These are phyloP conservation scores for Xylariales sp. DNA, from an alignment of 2,329 filamentous ascomycete species.

Conservation along the genomic window DNA sequence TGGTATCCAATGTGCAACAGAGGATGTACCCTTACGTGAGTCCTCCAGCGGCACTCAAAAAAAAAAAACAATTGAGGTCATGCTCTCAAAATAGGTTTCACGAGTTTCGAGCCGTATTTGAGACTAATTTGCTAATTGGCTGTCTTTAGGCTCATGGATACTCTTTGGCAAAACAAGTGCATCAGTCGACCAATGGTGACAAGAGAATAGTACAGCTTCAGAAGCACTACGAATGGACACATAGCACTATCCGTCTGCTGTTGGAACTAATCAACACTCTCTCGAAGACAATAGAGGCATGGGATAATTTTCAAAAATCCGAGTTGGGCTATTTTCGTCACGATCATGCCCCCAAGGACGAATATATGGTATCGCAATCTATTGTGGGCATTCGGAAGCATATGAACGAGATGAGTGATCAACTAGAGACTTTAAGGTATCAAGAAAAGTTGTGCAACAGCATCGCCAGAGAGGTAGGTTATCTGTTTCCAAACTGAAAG, in stretches of 20 bases:
- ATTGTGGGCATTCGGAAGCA: background rate
- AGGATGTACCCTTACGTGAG: slow-evolving; percentile 1
- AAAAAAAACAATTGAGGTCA: too few species aligned
- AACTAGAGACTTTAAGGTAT: background rate
- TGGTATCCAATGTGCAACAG: slow-evolving; percentile 7
- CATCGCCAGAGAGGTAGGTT: background rate
- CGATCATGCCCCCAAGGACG: background rate
- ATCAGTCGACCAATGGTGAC: background rate
- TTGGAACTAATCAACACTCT: background rate
- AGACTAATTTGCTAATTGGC: too few species aligned
- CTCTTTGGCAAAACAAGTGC: background rate
- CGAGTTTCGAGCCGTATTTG: too few species aligned
- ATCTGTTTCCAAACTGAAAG: too few species aligned
- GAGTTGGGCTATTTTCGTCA: background rate
- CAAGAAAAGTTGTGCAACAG: background rate
- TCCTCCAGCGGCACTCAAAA: too few species aligned
- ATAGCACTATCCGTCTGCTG: background rate
- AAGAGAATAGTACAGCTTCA: background rate
- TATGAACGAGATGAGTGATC: background rate
- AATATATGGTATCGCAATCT: background rate
- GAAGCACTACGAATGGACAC: background rate
- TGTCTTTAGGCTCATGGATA: background rate
- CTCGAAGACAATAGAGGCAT: background rate
- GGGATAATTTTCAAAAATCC: background rate
- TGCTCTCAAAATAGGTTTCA: too few species aligned